phyloP scores from a whole-genome alignment of 2,329 filamentous ascomycete species.

The Hansfordia pulvinata region DNA sequence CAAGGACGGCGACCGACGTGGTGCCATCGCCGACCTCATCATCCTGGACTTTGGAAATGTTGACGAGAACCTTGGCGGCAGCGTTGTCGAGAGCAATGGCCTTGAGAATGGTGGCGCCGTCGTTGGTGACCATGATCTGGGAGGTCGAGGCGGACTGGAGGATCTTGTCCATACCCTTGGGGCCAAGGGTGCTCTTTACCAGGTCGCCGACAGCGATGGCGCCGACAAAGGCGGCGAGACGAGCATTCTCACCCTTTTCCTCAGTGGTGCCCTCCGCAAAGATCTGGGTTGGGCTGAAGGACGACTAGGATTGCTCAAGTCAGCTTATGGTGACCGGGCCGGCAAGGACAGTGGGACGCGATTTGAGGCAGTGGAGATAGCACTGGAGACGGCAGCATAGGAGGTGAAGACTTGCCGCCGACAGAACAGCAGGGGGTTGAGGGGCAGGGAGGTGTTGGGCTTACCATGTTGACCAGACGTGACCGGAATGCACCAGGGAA shows the following conservation, averaged over 20 bases:
- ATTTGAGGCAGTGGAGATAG: neutral
- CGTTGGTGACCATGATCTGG: conserved; percentile 97
- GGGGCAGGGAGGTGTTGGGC: too few relatives aligned
- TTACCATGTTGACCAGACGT: too few relatives aligned
- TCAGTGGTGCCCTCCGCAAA: conserved; percentile 94
- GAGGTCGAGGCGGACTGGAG: conserved; percentile 89
- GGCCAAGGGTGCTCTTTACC: conserved; percentile 92
- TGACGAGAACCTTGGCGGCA: conserved; percentile 94
- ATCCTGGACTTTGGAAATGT: conserved; percentile 98
- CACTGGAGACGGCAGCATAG: too few relatives aligned
- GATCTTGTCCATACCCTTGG: conserved; percentile 99
- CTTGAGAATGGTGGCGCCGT: conserved; percentile 96
- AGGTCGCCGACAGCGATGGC: conserved; percentile 95
- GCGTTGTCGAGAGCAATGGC: conserved; percentile 97
- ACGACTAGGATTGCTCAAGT: conserved; percentile 23
- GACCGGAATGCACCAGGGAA: too few relatives aligned
- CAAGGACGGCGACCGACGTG: conserved; percentile 91
- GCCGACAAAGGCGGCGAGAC: conserved; percentile 94
- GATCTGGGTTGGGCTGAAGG: conserved; percentile 88
- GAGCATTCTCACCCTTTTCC: conserved; percentile 98
- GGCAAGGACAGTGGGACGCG: too few relatives aligned
- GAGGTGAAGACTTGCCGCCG: too few relatives aligned
- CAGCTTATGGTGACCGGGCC: too few relatives aligned
- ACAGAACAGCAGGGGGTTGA: too few relatives aligned
- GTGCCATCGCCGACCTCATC: conserved; percentile 98